phyloP scores from a whole-genome alignment of 2,329 filamentous ascomycete species.

The Fusarium kyushuense region DNA sequence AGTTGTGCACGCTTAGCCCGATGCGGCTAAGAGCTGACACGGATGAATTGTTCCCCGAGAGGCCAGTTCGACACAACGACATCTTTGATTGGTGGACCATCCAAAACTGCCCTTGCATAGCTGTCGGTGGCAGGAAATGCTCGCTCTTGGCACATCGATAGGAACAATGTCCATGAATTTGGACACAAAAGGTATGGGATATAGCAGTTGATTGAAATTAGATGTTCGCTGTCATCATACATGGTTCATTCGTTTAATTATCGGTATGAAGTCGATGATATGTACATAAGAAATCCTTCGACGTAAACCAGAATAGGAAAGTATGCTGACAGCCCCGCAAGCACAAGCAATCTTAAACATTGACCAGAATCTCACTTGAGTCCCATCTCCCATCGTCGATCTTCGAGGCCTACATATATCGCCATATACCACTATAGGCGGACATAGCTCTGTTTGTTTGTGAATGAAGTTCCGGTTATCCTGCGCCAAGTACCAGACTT shows the following conservation, averaged over 20 bases:
- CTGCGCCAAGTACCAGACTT: neutral
- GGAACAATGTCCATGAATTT: neutral
- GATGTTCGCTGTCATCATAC: rapidly evolving
- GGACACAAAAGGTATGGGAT: too few species aligned
- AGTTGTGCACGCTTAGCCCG: neutral
- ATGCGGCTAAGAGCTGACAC: neutral
- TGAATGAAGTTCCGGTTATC: neutral
- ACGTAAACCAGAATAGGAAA: neutral
- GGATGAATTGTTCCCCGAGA: neutral
- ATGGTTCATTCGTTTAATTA: rapidly evolving
- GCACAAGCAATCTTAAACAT: neutral
- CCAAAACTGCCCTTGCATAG: neutral
- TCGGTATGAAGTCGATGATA: neutral
- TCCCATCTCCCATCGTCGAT: neutral
- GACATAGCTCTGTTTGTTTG: rapidly evolving
- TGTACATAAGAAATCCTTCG: neutral
- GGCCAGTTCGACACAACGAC: too few species aligned
- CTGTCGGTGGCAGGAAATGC: neutral
- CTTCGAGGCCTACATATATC: too few species aligned
- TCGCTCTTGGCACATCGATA: neutral
- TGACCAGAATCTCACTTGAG: neutral
- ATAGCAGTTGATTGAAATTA: too few species aligned
- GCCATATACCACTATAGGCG: too few species aligned
- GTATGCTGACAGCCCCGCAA: slow-evolving; percentile 6
- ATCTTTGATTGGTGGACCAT: neutral